phyloP scores from a whole-genome alignment of 805 yeast species.

The Yarrowia divulgata region DNA sequence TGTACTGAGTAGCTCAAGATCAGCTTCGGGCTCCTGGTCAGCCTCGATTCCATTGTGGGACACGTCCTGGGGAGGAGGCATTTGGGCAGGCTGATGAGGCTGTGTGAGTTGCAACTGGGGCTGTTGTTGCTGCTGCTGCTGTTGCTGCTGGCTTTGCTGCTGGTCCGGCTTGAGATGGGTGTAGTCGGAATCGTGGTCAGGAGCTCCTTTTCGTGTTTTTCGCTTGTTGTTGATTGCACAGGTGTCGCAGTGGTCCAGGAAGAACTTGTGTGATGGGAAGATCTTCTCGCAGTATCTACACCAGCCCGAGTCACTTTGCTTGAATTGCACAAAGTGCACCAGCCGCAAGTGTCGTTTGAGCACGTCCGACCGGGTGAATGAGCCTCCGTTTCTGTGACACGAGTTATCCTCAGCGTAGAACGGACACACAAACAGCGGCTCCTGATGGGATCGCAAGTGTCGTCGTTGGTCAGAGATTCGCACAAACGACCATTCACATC shows the following conservation, averaged over 20 bases:
- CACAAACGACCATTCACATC: slow-evolving; percentile 74
- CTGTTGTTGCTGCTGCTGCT: background rate
- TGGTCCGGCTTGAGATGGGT: background rate
- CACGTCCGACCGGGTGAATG: slow-evolving; percentile 76
- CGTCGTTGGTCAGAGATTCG: slow-evolving; percentile 73
- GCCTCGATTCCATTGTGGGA: slow-evolving; percentile 22
- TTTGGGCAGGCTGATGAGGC: slow-evolving; percentile 11
- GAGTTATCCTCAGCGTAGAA: slow-evolving; percentile 72
- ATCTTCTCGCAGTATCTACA: slow-evolving; percentile 68
- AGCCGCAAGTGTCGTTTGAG: slow-evolving; percentile 73
- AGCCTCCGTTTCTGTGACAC: slow-evolving; percentile 79
- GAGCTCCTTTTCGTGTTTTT: slow-evolving; percentile 19
- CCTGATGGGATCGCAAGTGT: slow-evolving; percentile 69
- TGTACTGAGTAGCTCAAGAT: slow-evolving; percentile 20
- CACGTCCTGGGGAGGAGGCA: slow-evolving; percentile 21
- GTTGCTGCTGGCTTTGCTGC: background rate
- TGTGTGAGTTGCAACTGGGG: slow-evolving; percentile 2
- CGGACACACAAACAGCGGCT: slow-evolving; percentile 75
- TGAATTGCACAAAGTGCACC: slow-evolving; percentile 66
- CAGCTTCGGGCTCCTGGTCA: slow-evolving; percentile 26
- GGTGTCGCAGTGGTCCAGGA: slow-evolving; percentile 68
- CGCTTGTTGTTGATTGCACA: slow-evolving; percentile 56
- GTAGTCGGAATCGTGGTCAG: background rate
- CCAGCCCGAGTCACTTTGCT: slow-evolving; percentile 66
- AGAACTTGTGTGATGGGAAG: slow-evolving; percentile 62